Base-by-base conservation (phyloP, 371 early-diverging fungal genomes). In the Syncephalis fuscata region DNA sequence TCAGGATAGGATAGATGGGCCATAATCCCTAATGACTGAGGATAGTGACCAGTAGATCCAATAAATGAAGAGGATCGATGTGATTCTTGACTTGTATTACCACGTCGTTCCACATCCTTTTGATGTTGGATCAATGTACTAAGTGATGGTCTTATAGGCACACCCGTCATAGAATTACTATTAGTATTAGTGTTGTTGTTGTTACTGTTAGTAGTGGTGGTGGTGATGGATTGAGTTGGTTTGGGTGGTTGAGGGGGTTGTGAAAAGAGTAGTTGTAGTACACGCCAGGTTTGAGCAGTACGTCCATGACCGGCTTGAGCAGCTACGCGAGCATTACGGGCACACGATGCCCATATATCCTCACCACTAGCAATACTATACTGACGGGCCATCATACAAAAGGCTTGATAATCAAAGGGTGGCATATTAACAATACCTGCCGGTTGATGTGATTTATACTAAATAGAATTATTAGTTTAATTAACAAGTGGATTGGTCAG, bases 251-350 rank as follows among this genome's bases (percentile, higher is more conserved):
- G 53, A 7, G 54, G 48, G 45, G 55, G 52, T 45, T 64, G 60
- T 5, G 56, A 70, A 56, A 68, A 82, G 27, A 85, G 59, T 27
- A 82, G 57, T 36, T 73, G 71, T n/a, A 86, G 47, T 15, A 85
- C 70, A 37, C 68, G 74, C 89, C 89, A 88, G 8, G 85, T 80
- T 54, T 85, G 85, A 9, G 83, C 73, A 3, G 80, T 76, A 17
- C 81, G 71, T 45, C 67, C 23, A 26, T 44, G 23, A 14, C 17
- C 44, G 19, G 25, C 48, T 39, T 42, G 44, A 22, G 19, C 21
- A 25, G 9, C 39, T 59, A 80, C 78, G 56, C 75, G 65, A 8
- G 78, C 66, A 58, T 88, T 88, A 20, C 70, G 67, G 48, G 72
- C 73, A 54, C 85, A 85, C 0, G 74, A 65, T 0, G 53, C 48